Evolutionary conservation across 441 rosid species (phyloP).

Genomic region (Jatropha multifida): DNA sequence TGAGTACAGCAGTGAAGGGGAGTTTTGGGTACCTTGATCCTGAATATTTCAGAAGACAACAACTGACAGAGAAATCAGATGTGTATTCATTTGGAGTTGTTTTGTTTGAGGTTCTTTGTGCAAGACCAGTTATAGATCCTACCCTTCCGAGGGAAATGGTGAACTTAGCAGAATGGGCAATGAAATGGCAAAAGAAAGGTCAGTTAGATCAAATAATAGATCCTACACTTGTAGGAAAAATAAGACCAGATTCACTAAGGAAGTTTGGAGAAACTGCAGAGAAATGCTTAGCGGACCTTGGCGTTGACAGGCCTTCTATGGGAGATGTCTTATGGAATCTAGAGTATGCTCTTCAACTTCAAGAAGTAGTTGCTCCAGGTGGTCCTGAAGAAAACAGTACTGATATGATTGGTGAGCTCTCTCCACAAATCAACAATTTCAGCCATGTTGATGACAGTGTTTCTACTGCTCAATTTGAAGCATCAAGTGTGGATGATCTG

Average conservation of each 20-base stretch:
- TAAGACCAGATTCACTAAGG: constrained; percentile 43
- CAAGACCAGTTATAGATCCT: constrained; percentile 58
- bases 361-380: constrained; percentile 36
- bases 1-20: constrained; percentile 95
- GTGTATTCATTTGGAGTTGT: constrained; percentile 96
- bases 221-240: constrained; percentile 33
- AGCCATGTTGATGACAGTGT: constrained; percentile 39
- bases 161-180: constrained; percentile 54
- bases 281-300: constrained; percentile 47
- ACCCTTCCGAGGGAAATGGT: constrained; percentile 53
- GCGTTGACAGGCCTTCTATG: constrained; percentile 47
- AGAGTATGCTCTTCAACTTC: constrained; percentile 51
- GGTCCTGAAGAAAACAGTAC: constrained; percentile 49
- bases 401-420: constrained; percentile 61
- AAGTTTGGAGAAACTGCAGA: constrained; percentile 50
- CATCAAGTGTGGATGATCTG: constrained; percentile 49
- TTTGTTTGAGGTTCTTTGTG: constrained; percentile 82
- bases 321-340: constrained; percentile 54
- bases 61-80: constrained; percentile 87
- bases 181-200: constrained; percentile 56
- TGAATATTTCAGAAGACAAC: constrained; percentile 89
- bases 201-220: constrained; percentile 51
- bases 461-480: constrained; percentile 39
- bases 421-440: constrained; percentile 71
- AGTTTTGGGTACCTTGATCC: constrained; percentile 94